These are phyloP conservation scores for Penicillium coffeae DNA, from an alignment of 495 filamentous ascomycete species.

Conservation along the genomic window DNA sequence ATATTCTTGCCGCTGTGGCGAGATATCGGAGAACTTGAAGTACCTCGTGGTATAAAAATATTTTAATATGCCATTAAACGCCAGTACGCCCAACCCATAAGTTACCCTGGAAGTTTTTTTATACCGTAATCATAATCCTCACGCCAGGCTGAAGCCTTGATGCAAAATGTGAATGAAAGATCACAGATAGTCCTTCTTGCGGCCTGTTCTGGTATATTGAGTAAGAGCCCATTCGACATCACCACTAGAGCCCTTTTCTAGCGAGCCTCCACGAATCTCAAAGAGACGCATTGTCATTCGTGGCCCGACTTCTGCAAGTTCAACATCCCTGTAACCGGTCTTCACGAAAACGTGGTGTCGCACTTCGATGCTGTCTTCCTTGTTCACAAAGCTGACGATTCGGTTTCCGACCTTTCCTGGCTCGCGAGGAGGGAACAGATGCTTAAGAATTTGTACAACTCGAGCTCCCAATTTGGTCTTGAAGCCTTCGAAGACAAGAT, in stretches of 20 bases:
- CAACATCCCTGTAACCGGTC: slow-evolving; percentile 82
- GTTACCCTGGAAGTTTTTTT: slow-evolving; percentile 14
- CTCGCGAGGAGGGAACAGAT: slow-evolving; percentile 91
- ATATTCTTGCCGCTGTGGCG: too few species aligned
- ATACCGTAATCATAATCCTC: slow-evolving; percentile 14
- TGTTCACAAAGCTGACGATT: slow-evolving; percentile 91
- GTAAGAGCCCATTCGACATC: slow-evolving; percentile 94
- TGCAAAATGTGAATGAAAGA: slow-evolving; percentile 14
- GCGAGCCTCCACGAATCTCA: slow-evolving; percentile 86
- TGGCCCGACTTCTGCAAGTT: slow-evolving; percentile 91
- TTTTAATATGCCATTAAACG: slow-evolving; percentile 10
- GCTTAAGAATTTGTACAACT: slow-evolving; percentile 87
- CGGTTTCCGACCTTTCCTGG: slow-evolving; percentile 76
- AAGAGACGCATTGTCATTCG: slow-evolving; percentile 96
- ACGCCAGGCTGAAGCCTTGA: slow-evolving; percentile 17
- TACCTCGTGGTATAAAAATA: background rate
- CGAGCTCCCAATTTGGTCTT: slow-evolving; percentile 74
- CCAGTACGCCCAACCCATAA: slow-evolving; percentile 25
- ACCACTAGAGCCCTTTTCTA: slow-evolving; percentile 88
- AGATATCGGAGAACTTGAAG: background rate
- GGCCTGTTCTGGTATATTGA: slow-evolving; percentile 87
- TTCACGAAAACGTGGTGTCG: slow-evolving; percentile 79
- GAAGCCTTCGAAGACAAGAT: slow-evolving; percentile 95
- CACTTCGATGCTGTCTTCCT: slow-evolving; percentile 89
- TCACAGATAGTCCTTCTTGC: slow-evolving; percentile 91